Percentiles rank a stretch among this genome's conserved stretches.
Evolutionary conservation across 805 yeast genomes (phyloP).

Genomic region (Lipomyces lipofer): DNA sequence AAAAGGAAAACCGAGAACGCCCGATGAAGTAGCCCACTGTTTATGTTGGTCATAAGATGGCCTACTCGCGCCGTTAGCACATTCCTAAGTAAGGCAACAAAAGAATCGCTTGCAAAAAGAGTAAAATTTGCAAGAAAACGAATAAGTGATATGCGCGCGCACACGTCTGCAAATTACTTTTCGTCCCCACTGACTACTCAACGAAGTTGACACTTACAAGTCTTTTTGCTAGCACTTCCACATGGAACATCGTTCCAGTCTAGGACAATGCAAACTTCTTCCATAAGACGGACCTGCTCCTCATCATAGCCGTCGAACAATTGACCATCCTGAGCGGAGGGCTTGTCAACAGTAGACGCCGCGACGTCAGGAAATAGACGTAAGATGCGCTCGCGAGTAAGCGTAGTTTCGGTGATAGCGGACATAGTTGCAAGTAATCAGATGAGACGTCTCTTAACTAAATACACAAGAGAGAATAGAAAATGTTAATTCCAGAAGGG

Average conservation of each 20-base stretch:
- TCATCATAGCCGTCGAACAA: conserved; percentile 86
- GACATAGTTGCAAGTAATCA: too few species aligned
- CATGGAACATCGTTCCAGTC: conserved; percentile 84
- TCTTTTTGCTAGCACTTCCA: conserved; percentile 92
- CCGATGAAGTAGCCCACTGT: conserved; percentile 84
- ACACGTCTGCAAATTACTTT: too few species aligned
- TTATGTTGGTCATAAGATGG: conserved; percentile 77
- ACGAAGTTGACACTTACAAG: too few species aligned
- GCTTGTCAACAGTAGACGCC: conserved; percentile 45
- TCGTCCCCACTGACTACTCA: too few species aligned
- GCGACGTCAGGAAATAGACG: conserved; percentile 65
- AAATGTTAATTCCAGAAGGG: too few species aligned
- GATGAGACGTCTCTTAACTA: not conserved
- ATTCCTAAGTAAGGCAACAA: too few species aligned
- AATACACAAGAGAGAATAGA: not conserved
- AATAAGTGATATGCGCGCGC: too few species aligned
- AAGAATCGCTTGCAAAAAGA: too few species aligned
- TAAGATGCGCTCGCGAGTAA: conserved; percentile 53
- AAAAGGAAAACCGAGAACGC: conserved; percentile 96
- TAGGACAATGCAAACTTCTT: conserved; percentile 90
- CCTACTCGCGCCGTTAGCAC: conserved; percentile 12
- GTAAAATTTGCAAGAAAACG: too few species aligned
- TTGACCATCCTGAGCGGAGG: conserved; percentile 33
- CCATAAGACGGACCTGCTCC: conserved; percentile 94
- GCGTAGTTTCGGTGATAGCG: conserved; percentile 31